A percentile compares a stretch with the other conserved stretches of the same genome.
Conservation (phyloP, 1,284 basidiomycete genomes). For the Pholiota adiposa region DNA sequence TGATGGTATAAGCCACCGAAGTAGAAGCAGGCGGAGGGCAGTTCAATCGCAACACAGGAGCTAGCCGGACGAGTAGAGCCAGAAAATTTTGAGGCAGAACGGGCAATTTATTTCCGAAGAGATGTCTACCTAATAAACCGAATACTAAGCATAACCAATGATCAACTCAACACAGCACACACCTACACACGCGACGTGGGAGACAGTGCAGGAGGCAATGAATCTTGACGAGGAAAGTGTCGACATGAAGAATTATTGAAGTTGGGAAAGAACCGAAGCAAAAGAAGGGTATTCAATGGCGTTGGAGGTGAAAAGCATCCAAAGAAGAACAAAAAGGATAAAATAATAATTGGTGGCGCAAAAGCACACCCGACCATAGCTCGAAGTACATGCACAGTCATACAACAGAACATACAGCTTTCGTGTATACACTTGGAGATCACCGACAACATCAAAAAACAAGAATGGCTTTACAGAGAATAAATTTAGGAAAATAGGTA, state of each 20-base stretch:
- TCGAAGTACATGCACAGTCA: conserved; percentile 19
- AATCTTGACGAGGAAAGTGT: not conserved
- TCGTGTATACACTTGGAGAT: conserved; percentile 26
- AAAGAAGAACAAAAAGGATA: conserved; percentile 6
- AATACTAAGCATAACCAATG: not conserved
- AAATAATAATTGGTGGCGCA: conserved; percentile 5
- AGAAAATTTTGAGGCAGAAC: too few relatives aligned
- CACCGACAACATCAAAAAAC: conserved; percentile 25
- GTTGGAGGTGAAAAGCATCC: not conserved
- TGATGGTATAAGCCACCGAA: too few relatives aligned
- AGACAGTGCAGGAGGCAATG: not conserved
- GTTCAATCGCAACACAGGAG: too few relatives aligned
- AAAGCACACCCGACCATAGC: conserved; percentile 11
- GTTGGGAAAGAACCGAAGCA: not conserved
- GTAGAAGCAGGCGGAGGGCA: too few relatives aligned
- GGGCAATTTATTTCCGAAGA: not conserved
- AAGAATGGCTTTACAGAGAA: conserved; percentile 12
- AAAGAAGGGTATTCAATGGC: not conserved
- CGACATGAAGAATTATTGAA: not conserved
- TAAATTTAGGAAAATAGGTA: conserved; percentile 17
- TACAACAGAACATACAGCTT: conserved; percentile 29
- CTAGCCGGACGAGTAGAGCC: too few relatives aligned
- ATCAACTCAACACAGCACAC: not conserved
- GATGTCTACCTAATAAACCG: not conserved
- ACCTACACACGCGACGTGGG: not conserved